Percentiles rank a stretch among this genome's conserved stretches.
These are phyloP conservation scores for Sphaerostilbella broomeana DNA, from an alignment of 2,329 filamentous ascomycete genomes.

Conservation along the genomic window DNA sequence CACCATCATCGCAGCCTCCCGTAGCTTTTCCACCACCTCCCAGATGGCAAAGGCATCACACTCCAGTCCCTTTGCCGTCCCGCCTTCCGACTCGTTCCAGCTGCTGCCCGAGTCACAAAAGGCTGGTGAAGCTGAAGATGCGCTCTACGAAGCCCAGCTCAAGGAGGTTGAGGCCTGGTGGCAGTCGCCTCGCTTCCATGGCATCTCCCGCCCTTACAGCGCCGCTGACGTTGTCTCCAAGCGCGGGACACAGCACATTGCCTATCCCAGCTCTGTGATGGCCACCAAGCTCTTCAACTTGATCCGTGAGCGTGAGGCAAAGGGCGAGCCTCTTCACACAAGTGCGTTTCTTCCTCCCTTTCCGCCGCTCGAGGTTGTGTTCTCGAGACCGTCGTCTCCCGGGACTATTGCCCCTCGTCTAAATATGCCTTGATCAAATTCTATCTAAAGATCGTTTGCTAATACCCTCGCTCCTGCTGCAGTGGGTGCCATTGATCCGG, in stretches of 20 bases:
- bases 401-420: background rate
- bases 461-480: background rate
- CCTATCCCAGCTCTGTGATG: conserved; percentile 90
- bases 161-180: conserved; percentile 87
- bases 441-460: background rate
- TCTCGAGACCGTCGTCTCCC: too few species aligned
- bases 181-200: conserved; percentile 74
- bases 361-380: background rate
- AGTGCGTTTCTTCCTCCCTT: conserved; percentile 45
- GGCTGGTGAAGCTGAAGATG: conserved; percentile 73
- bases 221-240: conserved; percentile 91
- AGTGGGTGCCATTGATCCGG: conserved; percentile 98
- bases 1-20: conserved; percentile 19
- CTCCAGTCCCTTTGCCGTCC: conserved; percentile 19
- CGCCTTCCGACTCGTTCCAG: conserved; percentile 72
- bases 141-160: conserved; percentile 75
- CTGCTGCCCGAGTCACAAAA: conserved; percentile 73
- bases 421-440: too few species aligned
- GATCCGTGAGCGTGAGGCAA: conserved; percentile 67
- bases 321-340: conserved; percentile 86
- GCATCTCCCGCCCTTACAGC: conserved; percentile 87
- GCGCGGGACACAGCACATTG: conserved; percentile 77
- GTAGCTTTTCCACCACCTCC: conserved; percentile 27
- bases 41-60: conserved; percentile 22
- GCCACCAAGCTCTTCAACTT: conserved; percentile 90